These are phyloP conservation scores for Amylocarpus encephaloides DNA, from an alignment of 2,329 filamentous ascomycete species.

Conservation along the genomic window DNA sequence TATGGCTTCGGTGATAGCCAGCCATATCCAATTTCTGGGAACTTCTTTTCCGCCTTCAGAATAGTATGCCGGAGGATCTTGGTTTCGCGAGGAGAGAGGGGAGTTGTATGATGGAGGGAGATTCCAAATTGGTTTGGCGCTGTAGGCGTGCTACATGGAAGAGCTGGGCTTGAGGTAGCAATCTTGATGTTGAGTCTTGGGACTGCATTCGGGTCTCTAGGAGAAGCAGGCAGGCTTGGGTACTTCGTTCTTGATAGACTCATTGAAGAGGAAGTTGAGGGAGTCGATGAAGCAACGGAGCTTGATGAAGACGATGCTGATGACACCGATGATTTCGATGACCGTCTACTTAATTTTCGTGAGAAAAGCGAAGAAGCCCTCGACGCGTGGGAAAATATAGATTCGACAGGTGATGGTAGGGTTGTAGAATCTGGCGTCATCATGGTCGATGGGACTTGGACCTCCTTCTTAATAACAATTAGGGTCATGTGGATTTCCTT, in stretches of 20 bases:
- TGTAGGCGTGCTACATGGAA: constrained; percentile 28
- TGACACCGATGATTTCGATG: constrained; percentile 1
- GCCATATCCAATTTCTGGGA: constrained; percentile 35
- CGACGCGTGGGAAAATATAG: constrained; percentile 8
- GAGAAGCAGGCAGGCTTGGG: constrained; percentile 22
- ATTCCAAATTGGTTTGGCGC: constrained; percentile 40
- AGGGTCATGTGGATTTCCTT: constrained; percentile 52
- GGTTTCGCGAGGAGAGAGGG: constrained; percentile 42
- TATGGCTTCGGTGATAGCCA: constrained; percentile 32
- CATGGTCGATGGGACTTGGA: constrained; percentile 42
- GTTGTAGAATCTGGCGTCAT: constrained; percentile 8
- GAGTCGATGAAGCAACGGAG: too few relatives aligned
- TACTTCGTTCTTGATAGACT: constrained; percentile 22
- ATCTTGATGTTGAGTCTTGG: constrained; percentile 9
- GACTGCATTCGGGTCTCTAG: constrained; percentile 13
- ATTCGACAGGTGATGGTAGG: constrained; percentile 8
- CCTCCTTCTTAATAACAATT: constrained; percentile 50
- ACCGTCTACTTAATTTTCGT: neutral
- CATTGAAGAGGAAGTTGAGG: constrained; percentile 13
- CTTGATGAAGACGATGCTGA: too few relatives aligned
- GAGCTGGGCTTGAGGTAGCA: constrained; percentile 21
- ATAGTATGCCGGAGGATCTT: constrained; percentile 43
- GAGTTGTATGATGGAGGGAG: constrained; percentile 42
- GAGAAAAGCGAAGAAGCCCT: constrained; percentile 9
- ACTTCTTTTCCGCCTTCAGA: constrained; percentile 47